Conservation (phyloP, 805 yeast species). For the Metschnikowia colocasiae region DNA sequence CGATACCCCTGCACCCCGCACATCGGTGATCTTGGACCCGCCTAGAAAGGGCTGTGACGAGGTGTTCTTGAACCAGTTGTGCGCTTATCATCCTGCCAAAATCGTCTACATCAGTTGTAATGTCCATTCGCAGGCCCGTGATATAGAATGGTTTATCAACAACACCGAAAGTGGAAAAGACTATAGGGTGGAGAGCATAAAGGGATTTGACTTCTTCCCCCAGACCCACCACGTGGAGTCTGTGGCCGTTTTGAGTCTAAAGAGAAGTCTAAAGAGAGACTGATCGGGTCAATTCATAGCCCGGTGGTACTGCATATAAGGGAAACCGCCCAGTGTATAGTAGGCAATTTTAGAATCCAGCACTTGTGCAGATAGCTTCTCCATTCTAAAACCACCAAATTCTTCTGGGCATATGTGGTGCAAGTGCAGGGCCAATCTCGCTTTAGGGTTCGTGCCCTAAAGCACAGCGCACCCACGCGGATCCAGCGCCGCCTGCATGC, state of each 20-base stretch:
- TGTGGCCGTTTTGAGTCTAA: slow-evolving; percentile 60
- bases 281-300: too few species aligned
- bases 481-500: slow-evolving; percentile 8
- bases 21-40: slow-evolving; percentile 92
- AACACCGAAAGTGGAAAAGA: slow-evolving; percentile 58
- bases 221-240: slow-evolving; percentile 92
- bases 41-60: slow-evolving; percentile 97
- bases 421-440: not conserved
- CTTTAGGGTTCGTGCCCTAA: slow-evolving; percentile 16
- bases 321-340: too few species aligned
- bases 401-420: too few species aligned
- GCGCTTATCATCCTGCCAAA: slow-evolving; percentile 77
- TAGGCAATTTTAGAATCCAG: too few species aligned
- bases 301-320: too few species aligned
- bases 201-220: slow-evolving; percentile 96
- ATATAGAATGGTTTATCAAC: slow-evolving; percentile 74
- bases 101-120: slow-evolving; percentile 96
- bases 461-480: slow-evolving; percentile 3
- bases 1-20: slow-evolving; percentile 68
- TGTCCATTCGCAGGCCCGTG: slow-evolving; percentile 97
- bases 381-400: too few species aligned
- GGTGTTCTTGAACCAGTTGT: slow-evolving; percentile 77
- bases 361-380: too few species aligned
- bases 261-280: too few species aligned
- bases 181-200: slow-evolving; percentile 74